Base-by-base conservation (phyloP, 768 basidiomycete species). In the Tephrocybe sp. region DNA sequence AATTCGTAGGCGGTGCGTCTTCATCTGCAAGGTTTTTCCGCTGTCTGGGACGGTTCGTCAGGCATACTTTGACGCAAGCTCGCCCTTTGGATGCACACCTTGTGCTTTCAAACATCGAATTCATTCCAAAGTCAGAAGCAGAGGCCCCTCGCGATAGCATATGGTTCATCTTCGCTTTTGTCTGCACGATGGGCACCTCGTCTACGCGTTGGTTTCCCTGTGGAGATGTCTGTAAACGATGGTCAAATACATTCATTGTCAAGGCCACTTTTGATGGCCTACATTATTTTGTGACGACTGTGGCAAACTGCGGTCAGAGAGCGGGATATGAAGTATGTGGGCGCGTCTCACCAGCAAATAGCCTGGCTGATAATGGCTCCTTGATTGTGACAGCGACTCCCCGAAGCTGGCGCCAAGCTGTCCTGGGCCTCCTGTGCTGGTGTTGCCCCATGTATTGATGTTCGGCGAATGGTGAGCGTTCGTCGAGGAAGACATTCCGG, bases 91-190 rank as follows among this genome's bases (percentile, higher is more conserved):
- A 40, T 40, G 40, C 72, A 34, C 51, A 83, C 85, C 80, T 77
- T 34, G 84, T 75, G 57, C 81, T 88, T 65, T 89, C 82, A 58
- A 91, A 90, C 89, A 91, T 89, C 18, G 89, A 89, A 55, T 89
- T 88, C 71, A 87, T 83, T 2, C 90, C 90, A 69, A 90, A 90
- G 54, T 89, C 86, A 15, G 83, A 78, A 1, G 83, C 75, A 18
- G 83, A 73, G 11, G 38, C 32, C 8, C 83, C 79, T 49, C 85
- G 77, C 17, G 85, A 76, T 15, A 89, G 72, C 5, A 79, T 78
- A 51, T 84, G 79, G 63, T 85, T 90, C 71, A 90, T 77, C 63
- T 91, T 89, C 20, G 88, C 89, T 63, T 91, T 91, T 0, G 88
- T 90, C 54, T 80, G 84, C 14, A 92, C 83, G 11, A 88, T 73